These are phyloP conservation scores for Skeletonema menzelii DNA, from an alignment of 108 stramenopile genomes.

Conservation along the genomic window DNA sequence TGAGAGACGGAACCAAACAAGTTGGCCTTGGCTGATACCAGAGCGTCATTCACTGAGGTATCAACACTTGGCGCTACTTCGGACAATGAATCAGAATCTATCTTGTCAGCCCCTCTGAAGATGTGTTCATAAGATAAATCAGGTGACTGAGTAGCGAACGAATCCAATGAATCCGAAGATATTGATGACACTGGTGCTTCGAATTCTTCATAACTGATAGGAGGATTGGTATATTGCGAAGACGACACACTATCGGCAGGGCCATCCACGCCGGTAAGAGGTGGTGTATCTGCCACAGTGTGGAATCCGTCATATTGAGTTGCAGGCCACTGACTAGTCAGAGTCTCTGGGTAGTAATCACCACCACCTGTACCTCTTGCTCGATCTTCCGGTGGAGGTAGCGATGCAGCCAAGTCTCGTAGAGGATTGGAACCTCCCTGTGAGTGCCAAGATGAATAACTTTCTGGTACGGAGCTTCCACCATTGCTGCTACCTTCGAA, in stretches of 20 bases:
- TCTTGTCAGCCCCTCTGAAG: background rate
- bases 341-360: background rate
- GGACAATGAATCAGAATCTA: background rate
- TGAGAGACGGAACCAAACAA: conserved; percentile 19
- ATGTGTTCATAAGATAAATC: background rate
- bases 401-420: conserved; percentile 17
- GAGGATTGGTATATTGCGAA: background rate
- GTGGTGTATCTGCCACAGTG: background rate
- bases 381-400: conserved; percentile 13
- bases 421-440: conserved; percentile 8
- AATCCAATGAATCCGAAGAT: background rate
- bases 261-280: background rate
- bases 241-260: background rate
- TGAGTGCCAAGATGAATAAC: conserved; percentile 6
- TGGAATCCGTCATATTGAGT: background rate
- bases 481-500: background rate
- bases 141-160: background rate
- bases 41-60: conserved; percentile 9
- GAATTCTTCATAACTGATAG: background rate
- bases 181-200: background rate
- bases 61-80: conserved; percentile 6
- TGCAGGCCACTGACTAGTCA: background rate
- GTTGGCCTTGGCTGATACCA: background rate
- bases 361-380: background rate
- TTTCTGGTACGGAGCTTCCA: background rate